Evolutionary conservation across 805 yeast species (phyloP).

Genomic region (Saccharomycopsis babjevae): DNA sequence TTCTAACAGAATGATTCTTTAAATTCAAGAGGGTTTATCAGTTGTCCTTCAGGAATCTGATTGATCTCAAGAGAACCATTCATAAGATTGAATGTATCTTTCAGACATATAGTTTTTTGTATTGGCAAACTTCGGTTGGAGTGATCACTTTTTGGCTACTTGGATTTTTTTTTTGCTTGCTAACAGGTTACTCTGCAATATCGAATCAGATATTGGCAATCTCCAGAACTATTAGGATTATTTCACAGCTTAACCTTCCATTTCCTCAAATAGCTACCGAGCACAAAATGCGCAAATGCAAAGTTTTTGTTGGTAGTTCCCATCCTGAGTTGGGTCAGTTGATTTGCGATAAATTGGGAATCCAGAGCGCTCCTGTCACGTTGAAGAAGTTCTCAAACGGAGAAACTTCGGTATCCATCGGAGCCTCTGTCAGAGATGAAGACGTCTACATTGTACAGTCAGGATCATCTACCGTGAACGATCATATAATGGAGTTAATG

Average conservation of each 20-base stretch:
- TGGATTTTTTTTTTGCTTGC: background rate
- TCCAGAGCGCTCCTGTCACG: conserved; percentile 87
- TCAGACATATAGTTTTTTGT: background rate
- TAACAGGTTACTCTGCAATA: background rate
- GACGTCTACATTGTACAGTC: conserved; percentile 91
- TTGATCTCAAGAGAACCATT: no score
- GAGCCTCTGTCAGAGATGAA: conserved; percentile 92
- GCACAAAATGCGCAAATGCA: conserved; percentile 83
- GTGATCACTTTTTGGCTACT: background rate
- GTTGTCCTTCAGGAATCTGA: no score
- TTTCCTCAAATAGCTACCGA: background rate
- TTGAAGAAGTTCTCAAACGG: conserved; percentile 92
- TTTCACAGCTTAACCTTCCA: background rate
- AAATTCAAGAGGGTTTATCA: no score
- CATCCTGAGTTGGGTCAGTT: conserved; percentile 90
- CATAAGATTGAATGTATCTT: background rate
- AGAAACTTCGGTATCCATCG: conserved; percentile 92
- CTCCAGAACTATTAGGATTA: background rate
- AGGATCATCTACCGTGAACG: conserved; percentile 80
- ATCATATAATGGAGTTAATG: conserved; percentile 91
- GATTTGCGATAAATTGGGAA: conserved; percentile 85
- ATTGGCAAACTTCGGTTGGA: background rate
- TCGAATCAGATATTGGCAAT: no score
- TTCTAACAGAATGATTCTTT: background rate
- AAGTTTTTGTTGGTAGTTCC: conserved; percentile 91